A percentile compares a stretch with the other conserved stretches of the same genome.
Conservation (phyloP, 2,329 filamentous ascomycete genomes). For the Diaporthe velutina region DNA sequence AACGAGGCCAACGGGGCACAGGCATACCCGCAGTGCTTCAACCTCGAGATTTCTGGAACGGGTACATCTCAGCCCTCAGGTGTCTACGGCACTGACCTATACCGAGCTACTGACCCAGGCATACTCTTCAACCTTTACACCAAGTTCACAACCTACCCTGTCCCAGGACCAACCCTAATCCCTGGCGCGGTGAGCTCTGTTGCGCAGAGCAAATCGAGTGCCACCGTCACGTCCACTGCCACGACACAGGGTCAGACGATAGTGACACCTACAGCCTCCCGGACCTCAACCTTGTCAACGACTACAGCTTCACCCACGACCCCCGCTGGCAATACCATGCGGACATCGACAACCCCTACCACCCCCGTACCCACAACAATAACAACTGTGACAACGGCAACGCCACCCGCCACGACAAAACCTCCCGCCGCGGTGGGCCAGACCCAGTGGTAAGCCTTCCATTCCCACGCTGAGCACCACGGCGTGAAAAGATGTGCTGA, state of each 20-base stretch:
- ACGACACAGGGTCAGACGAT: neutral
- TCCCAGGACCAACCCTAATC: constrained; percentile 44
- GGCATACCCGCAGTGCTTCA: constrained; percentile 62
- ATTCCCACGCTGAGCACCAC: neutral
- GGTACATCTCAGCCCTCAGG: constrained; percentile 47
- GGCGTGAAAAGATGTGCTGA: neutral
- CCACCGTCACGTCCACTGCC: neutral
- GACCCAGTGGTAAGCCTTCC: neutral
- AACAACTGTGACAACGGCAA: neutral
- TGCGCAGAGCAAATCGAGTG: neutral
- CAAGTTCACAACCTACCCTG: constrained; percentile 41
- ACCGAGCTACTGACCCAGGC: constrained; percentile 42
- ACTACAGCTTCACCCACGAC: neutral
- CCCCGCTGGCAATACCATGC: neutral
- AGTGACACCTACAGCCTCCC: neutral
- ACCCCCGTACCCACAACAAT: neutral
- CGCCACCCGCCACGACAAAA: neutral
- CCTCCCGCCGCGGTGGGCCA: neutral
- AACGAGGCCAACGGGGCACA: constrained; percentile 57
- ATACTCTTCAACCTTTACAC: constrained; percentile 45
- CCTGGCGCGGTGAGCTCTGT: neutral
- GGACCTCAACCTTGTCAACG: neutral
- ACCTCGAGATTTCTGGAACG: constrained; percentile 56
- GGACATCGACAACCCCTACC: neutral
- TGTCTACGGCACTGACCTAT: constrained; percentile 44